phyloP scores from a whole-genome alignment of 495 filamentous ascomycete genomes.

The Lasiosphaeria miniovina region DNA sequence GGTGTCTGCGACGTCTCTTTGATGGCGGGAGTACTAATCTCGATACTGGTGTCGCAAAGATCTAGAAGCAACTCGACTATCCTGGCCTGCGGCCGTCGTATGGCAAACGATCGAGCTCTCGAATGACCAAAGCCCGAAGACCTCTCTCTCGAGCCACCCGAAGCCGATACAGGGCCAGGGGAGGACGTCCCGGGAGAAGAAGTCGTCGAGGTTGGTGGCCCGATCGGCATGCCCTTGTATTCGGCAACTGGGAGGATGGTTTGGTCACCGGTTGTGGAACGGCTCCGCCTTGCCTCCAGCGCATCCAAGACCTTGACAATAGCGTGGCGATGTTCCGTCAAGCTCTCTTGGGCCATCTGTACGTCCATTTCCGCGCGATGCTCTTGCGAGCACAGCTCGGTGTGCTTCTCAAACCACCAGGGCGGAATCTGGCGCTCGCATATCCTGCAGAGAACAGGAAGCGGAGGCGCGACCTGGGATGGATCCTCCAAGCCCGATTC shows the following conservation, averaged over 20 bases:
- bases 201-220: conserved; percentile 63
- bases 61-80: conserved; percentile 94
- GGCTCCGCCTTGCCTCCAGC: conserved; percentile 75
- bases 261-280: conserved; percentile 60
- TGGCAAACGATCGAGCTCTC: conserved; percentile 75
- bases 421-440: conserved; percentile 97
- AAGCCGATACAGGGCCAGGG: conserved; percentile 62
- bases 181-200: conserved; percentile 58
- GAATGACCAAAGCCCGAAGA: conserved; percentile 71
- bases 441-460: conserved; percentile 89
- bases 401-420: conserved; percentile 99
- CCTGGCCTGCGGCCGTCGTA: conserved; percentile 81
- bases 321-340: conserved; percentile 91
- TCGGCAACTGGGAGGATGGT: conserved; percentile 62
- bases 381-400: conserved; percentile 91
- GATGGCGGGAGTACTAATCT: conserved; percentile 89
- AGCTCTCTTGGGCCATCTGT: conserved; percentile 85
- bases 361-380: conserved; percentile 97
- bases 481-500: conserved; percentile 83
- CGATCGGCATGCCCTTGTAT: conserved; percentile 88
- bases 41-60: conserved; percentile 90
- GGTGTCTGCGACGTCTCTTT: conserved; percentile 70
- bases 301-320: conserved; percentile 95
- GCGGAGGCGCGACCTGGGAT: conserved; percentile 76
- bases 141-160: conserved; percentile 72